These are phyloP conservation scores for Silene vulgaris DNA, from an alignment of 179 eudicot genomes.

Conservation along the genomic window DNA sequence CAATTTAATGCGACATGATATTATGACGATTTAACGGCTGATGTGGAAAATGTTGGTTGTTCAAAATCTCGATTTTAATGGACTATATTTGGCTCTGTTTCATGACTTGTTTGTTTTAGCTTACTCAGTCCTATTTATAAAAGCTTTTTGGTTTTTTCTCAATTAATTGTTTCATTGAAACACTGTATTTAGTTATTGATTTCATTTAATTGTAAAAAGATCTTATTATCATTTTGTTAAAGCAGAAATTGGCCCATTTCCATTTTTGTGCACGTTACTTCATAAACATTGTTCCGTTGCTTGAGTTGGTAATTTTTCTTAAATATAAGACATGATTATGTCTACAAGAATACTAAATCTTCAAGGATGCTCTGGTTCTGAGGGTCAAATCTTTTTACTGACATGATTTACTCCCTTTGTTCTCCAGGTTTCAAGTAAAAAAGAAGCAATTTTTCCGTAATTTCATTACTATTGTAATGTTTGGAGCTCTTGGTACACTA, in stretches of 20 bases:
- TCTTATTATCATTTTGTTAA: background rate
- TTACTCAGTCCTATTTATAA: background rate
- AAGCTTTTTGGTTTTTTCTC: background rate
- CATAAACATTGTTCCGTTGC: background rate
- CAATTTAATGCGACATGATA: background rate
- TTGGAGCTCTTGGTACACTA: conserved; percentile 86
- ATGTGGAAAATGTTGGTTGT: background rate
- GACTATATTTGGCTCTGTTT: background rate
- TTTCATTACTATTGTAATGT: conserved; percentile 72
- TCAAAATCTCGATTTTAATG: background rate
- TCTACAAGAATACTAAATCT: background rate
- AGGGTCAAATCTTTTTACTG: conserved; percentile 6
- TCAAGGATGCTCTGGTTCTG: conserved; percentile 5
- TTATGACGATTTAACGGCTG: background rate
- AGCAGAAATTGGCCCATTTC: background rate
- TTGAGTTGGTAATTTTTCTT: background rate
- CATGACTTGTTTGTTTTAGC: conserved; percentile 8
- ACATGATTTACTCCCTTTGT: conserved; percentile 15
- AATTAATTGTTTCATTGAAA: background rate
- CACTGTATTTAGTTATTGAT: background rate
- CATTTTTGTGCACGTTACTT: too few species aligned
- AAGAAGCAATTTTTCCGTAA: conserved; percentile 96
- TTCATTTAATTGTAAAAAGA: background rate
- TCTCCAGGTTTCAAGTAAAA: conserved; percentile 88
- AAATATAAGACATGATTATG: background rate